Evolutionary conservation across 352 stramenopile species (phyloP), one percentile per base, ranked within the genome.

Genomic region (Pythium dissotocum): DNA sequence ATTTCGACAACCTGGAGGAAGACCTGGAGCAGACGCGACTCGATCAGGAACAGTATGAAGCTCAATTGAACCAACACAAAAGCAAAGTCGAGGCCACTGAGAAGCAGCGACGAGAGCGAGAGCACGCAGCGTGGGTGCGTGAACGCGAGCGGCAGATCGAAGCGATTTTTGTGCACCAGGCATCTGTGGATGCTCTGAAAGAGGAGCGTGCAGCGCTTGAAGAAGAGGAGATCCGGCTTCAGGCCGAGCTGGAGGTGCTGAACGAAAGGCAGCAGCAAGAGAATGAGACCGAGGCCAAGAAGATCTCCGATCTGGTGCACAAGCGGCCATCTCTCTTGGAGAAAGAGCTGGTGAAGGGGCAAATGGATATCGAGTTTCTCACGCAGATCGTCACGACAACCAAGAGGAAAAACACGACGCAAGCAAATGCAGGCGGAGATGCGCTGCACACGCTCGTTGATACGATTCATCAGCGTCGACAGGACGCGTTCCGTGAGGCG

Each of bases 221-320:
- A 9, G 65, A 65, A 1, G 65, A 75, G 13, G 82, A 90, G 53
- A 49, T 85, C 14, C 69, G 75, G 2, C 52, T 90, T 28, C 48
- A 72, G 58, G 78, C 78, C 1, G 76, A 90, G 35, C 65, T 90
- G 26, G 74, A 84, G 49, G 67, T 88, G 2, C 55, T 90, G 3
- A 76, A 69, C 8, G 79, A 90, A 55, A 62, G 58, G 13, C 78
- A 88, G 55, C 66, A 78, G 28, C 58, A 75, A 42, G 69, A 59
- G 14, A 77, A 70, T 9, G 71, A 76, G 28, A 84, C 70, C 1
- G 76, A 87, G 46, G 79, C 76, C 4, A 70, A 69, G 33, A 70
- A 55, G 6, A 71, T 89, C 16, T 64, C 67, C n/a, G 66, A 77
- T n/a, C 58, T 89, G 1, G 72, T 88, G 49, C 79, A 90, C 62